A percentile compares a stretch with the other conserved stretches of the same genome.
phyloP scores from a whole-genome alignment of 1,139 yeast species.

The Kluyveromyces marxianus region DNA sequence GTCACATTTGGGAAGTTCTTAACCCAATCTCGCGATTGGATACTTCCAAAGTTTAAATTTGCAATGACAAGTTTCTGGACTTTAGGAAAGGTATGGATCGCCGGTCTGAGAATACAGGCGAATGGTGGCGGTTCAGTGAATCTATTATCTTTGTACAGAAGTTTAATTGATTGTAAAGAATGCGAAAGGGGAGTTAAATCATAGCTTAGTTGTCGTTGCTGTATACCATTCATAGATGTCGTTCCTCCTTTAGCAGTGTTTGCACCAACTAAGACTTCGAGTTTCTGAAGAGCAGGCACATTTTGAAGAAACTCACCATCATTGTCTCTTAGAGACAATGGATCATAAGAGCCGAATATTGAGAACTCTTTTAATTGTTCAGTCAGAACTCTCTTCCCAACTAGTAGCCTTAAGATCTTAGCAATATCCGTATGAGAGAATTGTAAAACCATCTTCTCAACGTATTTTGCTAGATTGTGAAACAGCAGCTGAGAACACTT shows the following conservation, averaged over 20 bases:
- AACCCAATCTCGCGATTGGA: slow-evolving; percentile 18
- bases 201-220: too few relatives aligned
- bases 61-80: slow-evolving; percentile 1
- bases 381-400: neutral
- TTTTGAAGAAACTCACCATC: neutral
- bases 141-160: neutral
- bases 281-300: neutral
- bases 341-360: neutral
- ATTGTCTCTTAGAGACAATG: neutral
- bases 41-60: slow-evolving; percentile 3
- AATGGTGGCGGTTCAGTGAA: neutral
- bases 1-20: slow-evolving; percentile 14
- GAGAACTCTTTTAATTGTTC: neutral
- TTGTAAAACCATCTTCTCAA: slow-evolving; percentile 1
- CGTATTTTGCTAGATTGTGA: neutral
- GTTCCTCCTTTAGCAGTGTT: neutral
- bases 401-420: neutral
- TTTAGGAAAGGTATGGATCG: slow-evolving; percentile 8
- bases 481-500: slow-evolving; percentile 15
- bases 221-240: neutral
- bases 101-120: slow-evolving; percentile 1
- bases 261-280: neutral
- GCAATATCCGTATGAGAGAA: neutral
- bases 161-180: neutral
- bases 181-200: neutral